Conservation (phyloP, 306 rosid genomes). For the Vigna unguiculata region DNA sequence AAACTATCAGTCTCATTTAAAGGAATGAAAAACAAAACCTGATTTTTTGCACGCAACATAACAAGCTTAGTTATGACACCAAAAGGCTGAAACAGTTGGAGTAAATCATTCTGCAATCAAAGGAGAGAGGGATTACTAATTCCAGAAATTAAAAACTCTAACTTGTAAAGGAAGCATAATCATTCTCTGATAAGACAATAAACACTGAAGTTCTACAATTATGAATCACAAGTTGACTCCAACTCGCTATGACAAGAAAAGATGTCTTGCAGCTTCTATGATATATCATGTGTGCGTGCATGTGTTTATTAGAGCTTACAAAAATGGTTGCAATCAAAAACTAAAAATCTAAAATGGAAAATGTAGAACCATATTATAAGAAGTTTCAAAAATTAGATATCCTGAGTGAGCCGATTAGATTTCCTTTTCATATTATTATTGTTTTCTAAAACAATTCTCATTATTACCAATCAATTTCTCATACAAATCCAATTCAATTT, state of each 20-base stretch:
- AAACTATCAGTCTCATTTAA: neutral
- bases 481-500: neutral
- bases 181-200: neutral
- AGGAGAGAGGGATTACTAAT: constrained; percentile 28
- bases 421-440: neutral
- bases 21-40: constrained; percentile 55
- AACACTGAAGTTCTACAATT: neutral
- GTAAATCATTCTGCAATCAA: constrained; percentile 77
- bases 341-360: neutral
- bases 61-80: constrained; percentile 96
- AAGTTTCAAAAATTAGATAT: neutral
- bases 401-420: neutral
- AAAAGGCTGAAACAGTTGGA: constrained; percentile 88
- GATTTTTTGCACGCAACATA: constrained; percentile 96
- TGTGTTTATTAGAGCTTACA: neutral
- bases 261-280: constrained; percentile 3
- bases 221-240: neutral
- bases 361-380: neutral
- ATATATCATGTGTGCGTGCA: neutral
- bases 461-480: neutral
- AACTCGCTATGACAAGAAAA: neutral
- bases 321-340: neutral
- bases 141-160: neutral
- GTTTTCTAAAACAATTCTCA: neutral
- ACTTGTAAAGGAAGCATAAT: constrained; percentile 11